phyloP scores from a whole-genome alignment of 148 eudicot species.

The Camellia lanceoleosa region DNA sequence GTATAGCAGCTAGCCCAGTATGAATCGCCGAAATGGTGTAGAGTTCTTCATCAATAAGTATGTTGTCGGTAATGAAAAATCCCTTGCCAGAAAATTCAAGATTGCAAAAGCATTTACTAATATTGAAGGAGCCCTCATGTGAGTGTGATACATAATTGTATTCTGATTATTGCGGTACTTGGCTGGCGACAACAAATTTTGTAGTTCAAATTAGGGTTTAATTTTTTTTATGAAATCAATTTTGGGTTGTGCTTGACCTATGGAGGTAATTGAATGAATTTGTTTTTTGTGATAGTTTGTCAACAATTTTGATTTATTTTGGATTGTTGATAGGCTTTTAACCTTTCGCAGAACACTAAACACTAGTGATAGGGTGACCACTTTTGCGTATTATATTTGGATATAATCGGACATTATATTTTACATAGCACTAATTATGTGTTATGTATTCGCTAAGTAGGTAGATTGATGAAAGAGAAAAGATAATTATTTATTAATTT shows the following conservation, averaged over 20 bases:
- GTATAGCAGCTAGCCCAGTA: slow-evolving; percentile 70
- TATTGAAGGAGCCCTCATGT: slow-evolving; percentile 59
- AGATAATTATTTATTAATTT: too few species aligned
- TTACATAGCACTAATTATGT: too few species aligned
- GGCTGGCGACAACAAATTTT: background rate
- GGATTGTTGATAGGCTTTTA: too few species aligned
- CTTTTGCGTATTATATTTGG: too few species aligned
- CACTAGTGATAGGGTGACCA: too few species aligned
- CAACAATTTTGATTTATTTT: too few species aligned
- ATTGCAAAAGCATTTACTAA: slow-evolving; percentile 82
- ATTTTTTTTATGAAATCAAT: background rate
- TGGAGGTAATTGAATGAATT: background rate
- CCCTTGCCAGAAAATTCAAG: slow-evolving; percentile 46
- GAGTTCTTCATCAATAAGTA: slow-evolving; percentile 64
- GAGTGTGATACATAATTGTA: slow-evolving; percentile 8
- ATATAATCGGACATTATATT: too few species aligned
- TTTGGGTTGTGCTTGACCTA: background rate
- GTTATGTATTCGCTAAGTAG: too few species aligned
- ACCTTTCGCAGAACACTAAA: too few species aligned
- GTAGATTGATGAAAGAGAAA: too few species aligned
- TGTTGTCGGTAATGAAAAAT: slow-evolving; percentile 41
- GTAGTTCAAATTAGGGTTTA: background rate
- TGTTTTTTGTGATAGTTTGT: too few species aligned
- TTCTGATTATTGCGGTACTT: background rate
- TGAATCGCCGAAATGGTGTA: slow-evolving; percentile 64